These are phyloP conservation scores for Geranium rotundifolium DNA, from an alignment of 345 rosid species.

Conservation along the genomic window DNA sequence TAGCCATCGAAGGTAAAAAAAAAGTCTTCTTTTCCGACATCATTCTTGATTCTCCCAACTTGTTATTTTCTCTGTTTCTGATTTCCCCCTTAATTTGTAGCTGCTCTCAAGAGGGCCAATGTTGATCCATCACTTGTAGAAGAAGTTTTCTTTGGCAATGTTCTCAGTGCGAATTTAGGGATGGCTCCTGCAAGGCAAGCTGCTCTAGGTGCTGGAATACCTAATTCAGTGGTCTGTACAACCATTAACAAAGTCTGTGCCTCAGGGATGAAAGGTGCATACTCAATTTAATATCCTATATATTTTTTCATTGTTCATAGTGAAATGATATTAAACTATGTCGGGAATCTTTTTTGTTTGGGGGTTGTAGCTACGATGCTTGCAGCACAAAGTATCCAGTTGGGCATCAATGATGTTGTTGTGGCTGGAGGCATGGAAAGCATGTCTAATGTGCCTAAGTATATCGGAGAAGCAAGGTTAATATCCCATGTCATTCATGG, in stretches of 20 bases:
- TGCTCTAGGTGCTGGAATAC: constrained; percentile 87
- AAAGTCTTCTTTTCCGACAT: neutral
- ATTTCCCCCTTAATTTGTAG: constrained; percentile 26
- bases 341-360: neutral
- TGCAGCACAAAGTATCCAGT: constrained; percentile 89
- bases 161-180: constrained; percentile 91
- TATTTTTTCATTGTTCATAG: neutral
- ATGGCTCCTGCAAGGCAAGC: constrained; percentile 99
- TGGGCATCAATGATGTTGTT: constrained; percentile 83
- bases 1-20: constrained; percentile 60
- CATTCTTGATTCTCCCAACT: neutral
- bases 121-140: constrained; percentile 79
- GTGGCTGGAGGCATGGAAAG: constrained; percentile 99
- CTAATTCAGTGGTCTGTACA: constrained; percentile 76
- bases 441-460: constrained; percentile 95
- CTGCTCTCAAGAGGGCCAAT: constrained; percentile 83
- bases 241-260: constrained; percentile 97
- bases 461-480: constrained; percentile 86
- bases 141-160: constrained; percentile 93
- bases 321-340: neutral
- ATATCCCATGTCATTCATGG: neutral
- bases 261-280: constrained; percentile 94
- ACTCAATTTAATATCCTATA: neutral
- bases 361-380: constrained; percentile 71
- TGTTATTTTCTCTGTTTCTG: constrained; percentile 8